These are phyloP conservation scores for Eleusine coracana DNA, from an alignment of 176 grass and related monocot species.

Conservation along the genomic window DNA sequence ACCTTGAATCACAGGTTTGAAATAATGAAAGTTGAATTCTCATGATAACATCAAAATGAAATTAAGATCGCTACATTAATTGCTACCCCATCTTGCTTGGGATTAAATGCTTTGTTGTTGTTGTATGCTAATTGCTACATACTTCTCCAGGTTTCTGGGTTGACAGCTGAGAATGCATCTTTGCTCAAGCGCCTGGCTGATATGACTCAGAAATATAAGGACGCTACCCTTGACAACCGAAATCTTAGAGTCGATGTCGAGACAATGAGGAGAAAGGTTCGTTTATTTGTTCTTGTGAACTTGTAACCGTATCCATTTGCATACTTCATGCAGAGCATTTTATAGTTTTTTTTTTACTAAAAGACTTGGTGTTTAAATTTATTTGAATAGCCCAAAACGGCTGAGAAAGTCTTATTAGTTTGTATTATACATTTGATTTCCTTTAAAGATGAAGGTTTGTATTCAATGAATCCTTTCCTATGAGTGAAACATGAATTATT, in stretches of 20 bases:
- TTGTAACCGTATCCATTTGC: conserved; percentile 13
- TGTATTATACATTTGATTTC: conserved; percentile 22
- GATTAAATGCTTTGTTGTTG: too few species aligned
- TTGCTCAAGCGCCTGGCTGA: conserved; percentile 64
- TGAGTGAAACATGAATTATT: conserved; percentile 12
- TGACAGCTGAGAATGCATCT: conserved; percentile 76
- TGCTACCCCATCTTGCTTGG: background rate
- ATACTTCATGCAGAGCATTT: background rate
- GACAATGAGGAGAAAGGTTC: conserved; percentile 67
- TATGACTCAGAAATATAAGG: conserved; percentile 76
- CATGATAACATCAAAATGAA: conserved; percentile 2
- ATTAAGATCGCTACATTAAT: conserved; percentile 27
- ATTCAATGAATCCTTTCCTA: background rate
- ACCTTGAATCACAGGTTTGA: conserved; percentile 76
- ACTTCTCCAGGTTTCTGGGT: conserved; percentile 62
- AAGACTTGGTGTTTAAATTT: background rate
- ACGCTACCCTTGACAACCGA: conserved; percentile 59
- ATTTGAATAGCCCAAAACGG: background rate
- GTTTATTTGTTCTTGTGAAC: background rate
- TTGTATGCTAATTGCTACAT: conserved; percentile 32
- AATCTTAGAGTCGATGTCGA: conserved; percentile 78
- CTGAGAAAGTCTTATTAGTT: background rate
- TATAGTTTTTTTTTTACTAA: conserved; percentile 3
- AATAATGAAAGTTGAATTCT: conserved; percentile 7
- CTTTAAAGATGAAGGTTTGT: conserved; percentile 14